Base-by-base conservation (phyloP, 768 basidiomycete genomes). In the Mycena leptocephala region DNA sequence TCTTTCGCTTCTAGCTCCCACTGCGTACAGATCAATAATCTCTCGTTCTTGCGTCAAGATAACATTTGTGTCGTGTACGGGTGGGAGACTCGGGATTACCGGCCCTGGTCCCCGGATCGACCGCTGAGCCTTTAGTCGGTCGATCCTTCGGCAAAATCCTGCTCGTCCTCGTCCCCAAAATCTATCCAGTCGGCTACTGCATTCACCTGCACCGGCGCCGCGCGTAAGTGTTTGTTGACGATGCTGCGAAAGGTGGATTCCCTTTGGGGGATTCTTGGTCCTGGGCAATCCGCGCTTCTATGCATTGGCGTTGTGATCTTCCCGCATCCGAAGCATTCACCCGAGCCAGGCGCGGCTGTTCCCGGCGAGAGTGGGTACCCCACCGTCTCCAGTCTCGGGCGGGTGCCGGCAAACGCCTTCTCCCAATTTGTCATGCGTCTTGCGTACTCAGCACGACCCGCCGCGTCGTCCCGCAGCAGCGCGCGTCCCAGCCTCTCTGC, bases 61-160 rank as follows among this genome's bases (percentile, higher is more conserved):
- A 59, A 39, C 55, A 41, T 56, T 30, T 18, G n/a, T 35, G 22
- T 18, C 11, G 13, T 68, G 61, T 62, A 68, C 32, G 14, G 20
- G 14, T 26, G n/a, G 78, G 81, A 76, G 55, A 32, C 70, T 56
- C 28, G 68, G 64, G 62, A 20, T 5, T 33, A 28, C 39, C 20
- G 41, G 63, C 70, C 79, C 48, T 28, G 58, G 22, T 8, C 22
- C 59, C 30, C 69, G 62, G 65, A 68, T 41, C 58, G 59, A 28
- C 63, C 70, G 56, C 32, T 67, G 69, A 53, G 68, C 48, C 64
- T 74, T 66, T 80, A 84, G 18, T 58, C 72, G 65, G 78, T 77
- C 76, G 71, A 71, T 80, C 82, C 82, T 46, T 76, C 72, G 62
- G 24, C 81, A 75, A 76, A 76, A 76, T 53, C 75, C 70, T 58